Conservation (phyloP, 139 green algal genomes). For the Marvania coccoides region DNA sequence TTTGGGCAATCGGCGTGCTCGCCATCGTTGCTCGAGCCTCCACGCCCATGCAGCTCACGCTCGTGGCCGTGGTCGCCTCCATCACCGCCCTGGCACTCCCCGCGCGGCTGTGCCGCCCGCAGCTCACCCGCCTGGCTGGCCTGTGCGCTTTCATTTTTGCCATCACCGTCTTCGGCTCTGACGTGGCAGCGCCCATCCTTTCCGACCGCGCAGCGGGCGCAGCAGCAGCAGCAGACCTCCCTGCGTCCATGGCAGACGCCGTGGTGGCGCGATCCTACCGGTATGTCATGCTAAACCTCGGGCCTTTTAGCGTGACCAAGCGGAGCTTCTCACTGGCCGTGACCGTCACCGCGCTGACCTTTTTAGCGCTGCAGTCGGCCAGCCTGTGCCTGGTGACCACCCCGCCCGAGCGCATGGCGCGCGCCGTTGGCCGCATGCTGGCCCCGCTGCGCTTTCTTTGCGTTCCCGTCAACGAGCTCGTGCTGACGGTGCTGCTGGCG, state of each 20-base stretch:
- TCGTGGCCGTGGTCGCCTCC: background rate
- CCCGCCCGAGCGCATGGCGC: conserved; percentile 22
- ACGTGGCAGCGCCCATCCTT: conserved; percentile 8
- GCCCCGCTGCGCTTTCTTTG: conserved; percentile 18
- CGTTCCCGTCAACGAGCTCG: conserved; percentile 14
- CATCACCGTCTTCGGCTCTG: background rate
- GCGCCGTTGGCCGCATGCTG: conserved; percentile 12
- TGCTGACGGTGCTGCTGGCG: conserved; percentile 25
- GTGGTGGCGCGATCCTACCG: background rate
- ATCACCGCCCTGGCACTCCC: conserved; percentile 11
- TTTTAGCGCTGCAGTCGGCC: conserved; percentile 23
- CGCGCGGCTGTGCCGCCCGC: conserved; percentile 13
- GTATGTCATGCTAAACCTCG: conserved; percentile 24
- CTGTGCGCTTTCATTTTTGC: conserved; percentile 20
- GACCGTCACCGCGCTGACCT: conserved; percentile 11
- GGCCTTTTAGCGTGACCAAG: conserved; percentile 21
- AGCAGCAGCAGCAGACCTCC: background rate
- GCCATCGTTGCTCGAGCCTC: conserved; percentile 7
- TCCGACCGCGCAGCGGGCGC: background rate
- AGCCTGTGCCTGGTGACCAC: conserved; percentile 34
- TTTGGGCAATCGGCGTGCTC: conserved; percentile 21
- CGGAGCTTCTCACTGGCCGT: conserved; percentile 22
- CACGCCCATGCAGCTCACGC: background rate
- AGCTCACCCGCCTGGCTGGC: conserved; percentile 14
- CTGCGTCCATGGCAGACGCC: conserved; percentile 1